Evolutionary conservation across 441 rosid species (phyloP).

Genomic region (Adansonia madagascariensis): DNA sequence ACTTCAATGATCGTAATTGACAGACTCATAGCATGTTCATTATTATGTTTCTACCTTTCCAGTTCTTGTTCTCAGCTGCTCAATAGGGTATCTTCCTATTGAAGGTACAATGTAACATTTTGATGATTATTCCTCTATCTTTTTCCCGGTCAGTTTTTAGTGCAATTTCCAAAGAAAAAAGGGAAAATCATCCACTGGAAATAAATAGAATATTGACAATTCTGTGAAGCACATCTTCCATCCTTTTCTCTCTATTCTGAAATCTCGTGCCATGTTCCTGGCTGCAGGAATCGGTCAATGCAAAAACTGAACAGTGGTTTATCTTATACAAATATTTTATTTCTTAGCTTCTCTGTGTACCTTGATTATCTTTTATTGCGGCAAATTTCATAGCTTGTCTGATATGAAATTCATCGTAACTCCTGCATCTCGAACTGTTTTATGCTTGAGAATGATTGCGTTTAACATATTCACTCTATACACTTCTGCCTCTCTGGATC

Average conservation of each 20-base stretch:
- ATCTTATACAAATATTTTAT: neutral
- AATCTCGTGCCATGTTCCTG: conserved; percentile 25
- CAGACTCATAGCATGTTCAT: conserved; percentile 33
- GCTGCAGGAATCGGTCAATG: conserved; percentile 20
- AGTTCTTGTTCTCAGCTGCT: conserved; percentile 39
- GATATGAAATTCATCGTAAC: conserved; percentile 4
- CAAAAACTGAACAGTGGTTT: conserved; percentile 2
- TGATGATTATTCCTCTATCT: conserved; percentile 32
- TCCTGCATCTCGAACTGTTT: neutral
- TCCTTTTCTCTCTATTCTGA: conserved; percentile 19
- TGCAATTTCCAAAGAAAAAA: conserved; percentile 7
- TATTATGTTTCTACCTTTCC: conserved; percentile 38
- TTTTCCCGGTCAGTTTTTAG: conserved; percentile 24
- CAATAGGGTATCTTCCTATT: conserved; percentile 27
- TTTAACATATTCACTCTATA: conserved; percentile 11
- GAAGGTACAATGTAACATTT: conserved; percentile 26
- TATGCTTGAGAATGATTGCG: conserved; percentile 21
- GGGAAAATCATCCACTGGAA: conserved; percentile 15
- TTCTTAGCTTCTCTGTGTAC: conserved; percentile 18
- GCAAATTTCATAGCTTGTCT: conserved; percentile 9
- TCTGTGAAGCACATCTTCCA: conserved; percentile 1
- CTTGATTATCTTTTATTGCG: conserved; percentile 13
- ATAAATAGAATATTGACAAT: conserved; percentile 17
- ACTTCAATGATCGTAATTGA: conserved; percentile 32
- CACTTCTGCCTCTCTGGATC: conserved; percentile 3